Evolutionary conservation across 257 asterid species (phyloP).

Genomic region (Nicotiana otophora): DNA sequence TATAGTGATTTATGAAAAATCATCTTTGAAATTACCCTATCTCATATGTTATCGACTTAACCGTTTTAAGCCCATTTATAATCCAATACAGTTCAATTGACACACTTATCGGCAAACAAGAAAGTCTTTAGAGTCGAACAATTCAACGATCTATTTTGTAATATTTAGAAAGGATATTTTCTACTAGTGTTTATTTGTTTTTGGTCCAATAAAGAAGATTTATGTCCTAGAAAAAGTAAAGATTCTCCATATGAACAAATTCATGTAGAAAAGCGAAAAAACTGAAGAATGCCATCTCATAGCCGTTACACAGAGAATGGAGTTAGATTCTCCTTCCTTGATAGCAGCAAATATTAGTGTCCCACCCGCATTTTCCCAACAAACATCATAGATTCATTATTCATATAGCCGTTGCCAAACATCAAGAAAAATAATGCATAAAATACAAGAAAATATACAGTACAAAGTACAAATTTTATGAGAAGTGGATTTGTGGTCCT

Average conservation of each 20-base stretch:
- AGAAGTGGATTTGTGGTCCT: neutral
- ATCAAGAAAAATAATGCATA: neutral
- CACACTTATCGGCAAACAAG: neutral
- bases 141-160: no score
- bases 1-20: no score
- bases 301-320: conserved; percentile 3
- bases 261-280: neutral
- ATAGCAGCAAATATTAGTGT: neutral
- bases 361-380: neutral
- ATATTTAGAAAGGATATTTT: neutral
- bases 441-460: neutral
- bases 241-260: neutral
- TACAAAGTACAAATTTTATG: neutral
- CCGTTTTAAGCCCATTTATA: no score
- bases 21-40: no score
- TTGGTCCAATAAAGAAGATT: neutral
- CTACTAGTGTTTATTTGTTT: neutral
- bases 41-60: no score
- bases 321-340: neutral
- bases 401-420: neutral
- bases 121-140: no score
- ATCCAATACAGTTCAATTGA: neutral
- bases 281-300: neutral
- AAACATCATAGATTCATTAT: neutral
- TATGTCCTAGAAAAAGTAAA: neutral